Conservation (phyloP, 2,329 filamentous ascomycete species). For the Exophiala dermatitidis region DNA sequence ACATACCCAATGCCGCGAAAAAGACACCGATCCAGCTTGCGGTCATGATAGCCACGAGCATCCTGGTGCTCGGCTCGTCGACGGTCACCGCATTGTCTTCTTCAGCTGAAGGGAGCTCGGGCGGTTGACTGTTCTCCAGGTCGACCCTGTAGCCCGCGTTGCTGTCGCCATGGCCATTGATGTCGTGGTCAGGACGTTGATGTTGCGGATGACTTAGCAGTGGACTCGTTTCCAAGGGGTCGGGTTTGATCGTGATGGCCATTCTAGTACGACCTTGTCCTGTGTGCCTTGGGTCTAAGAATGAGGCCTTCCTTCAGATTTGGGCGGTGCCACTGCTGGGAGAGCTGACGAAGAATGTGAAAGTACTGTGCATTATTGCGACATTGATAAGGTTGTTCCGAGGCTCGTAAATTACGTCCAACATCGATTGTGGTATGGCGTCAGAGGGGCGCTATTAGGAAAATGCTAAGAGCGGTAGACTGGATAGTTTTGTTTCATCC, state of each 20-base stretch:
- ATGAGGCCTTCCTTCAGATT: too few species aligned
- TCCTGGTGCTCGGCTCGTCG: constrained; percentile 43
- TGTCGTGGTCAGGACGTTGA: neutral
- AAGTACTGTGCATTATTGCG: too few species aligned
- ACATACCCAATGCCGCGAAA: constrained; percentile 48
- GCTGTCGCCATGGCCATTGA: neutral
- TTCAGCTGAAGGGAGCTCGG: neutral
- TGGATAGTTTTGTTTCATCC: too few species aligned
- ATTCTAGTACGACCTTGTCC: too few species aligned
- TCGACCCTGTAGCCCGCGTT: constrained; percentile 2
- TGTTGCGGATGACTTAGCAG: constrained; percentile 7
- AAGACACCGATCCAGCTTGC: constrained; percentile 50
- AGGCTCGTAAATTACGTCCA: too few species aligned
- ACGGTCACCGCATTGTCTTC: constrained; percentile 18
- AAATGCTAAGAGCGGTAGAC: too few species aligned
- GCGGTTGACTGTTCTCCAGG: constrained; percentile 6
- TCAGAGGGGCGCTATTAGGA: too few species aligned
- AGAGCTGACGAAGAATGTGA: too few species aligned
- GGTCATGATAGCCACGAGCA: constrained; percentile 44
- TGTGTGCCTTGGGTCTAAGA: too few species aligned
- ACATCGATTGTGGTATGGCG: too few species aligned
- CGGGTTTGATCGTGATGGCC: neutral
- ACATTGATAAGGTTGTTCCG: too few species aligned
- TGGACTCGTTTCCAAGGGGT: constrained; percentile 17
- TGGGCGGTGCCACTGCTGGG: too few species aligned